phyloP scores from a whole-genome alignment of 1,139 yeast species.

The Cylindricascospora bacillispora region DNA sequence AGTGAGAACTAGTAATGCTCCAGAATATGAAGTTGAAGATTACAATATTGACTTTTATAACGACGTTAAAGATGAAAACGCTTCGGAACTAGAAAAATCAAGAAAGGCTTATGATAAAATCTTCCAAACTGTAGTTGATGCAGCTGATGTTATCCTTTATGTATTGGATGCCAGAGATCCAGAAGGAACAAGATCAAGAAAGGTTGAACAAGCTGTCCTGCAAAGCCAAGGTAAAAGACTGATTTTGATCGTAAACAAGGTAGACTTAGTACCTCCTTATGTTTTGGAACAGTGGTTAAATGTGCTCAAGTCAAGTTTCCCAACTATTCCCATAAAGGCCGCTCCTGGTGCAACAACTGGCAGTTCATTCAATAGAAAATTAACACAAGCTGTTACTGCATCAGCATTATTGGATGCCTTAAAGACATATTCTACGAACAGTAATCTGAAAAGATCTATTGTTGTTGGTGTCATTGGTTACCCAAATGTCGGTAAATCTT shows the following conservation, averaged over 20 bases:
- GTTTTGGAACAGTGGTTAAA: slow-evolving; percentile 77
- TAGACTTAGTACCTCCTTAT: slow-evolving; percentile 80
- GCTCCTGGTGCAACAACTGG: slow-evolving; percentile 50
- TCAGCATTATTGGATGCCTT: slow-evolving; percentile 63
- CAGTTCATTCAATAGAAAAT: slow-evolving; percentile 61
- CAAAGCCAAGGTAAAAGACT: slow-evolving; percentile 74
- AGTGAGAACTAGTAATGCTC: slow-evolving; percentile 26
- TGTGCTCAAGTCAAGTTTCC: slow-evolving; percentile 70
- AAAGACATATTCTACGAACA: slow-evolving; percentile 72
- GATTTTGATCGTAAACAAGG: slow-evolving; percentile 76
- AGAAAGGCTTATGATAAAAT: slow-evolving; percentile 89
- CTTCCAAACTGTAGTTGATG: slow-evolving; percentile 69
- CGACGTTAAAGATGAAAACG: slow-evolving; percentile 32
- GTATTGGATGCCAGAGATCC: slow-evolving; percentile 98
- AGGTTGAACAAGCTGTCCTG: slow-evolving; percentile 80
- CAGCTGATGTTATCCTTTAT: slow-evolving; percentile 79
- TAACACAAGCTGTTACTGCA: slow-evolving; percentile 64
- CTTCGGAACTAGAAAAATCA: slow-evolving; percentile 56
- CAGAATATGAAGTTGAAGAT: slow-evolving; percentile 39
- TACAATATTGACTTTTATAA: slow-evolving; percentile 37
- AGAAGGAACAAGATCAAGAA: slow-evolving; percentile 82
- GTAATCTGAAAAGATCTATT: slow-evolving; percentile 81
- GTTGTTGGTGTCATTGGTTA: slow-evolving; percentile 94
- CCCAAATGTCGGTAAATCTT: slow-evolving; percentile 92
- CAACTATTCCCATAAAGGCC: slow-evolving; percentile 80